Percentiles rank a stretch among this genome's conserved stretches.
phyloP scores from a whole-genome alignment of 2,329 filamentous ascomycete species.

The Alternaria panax region DNA sequence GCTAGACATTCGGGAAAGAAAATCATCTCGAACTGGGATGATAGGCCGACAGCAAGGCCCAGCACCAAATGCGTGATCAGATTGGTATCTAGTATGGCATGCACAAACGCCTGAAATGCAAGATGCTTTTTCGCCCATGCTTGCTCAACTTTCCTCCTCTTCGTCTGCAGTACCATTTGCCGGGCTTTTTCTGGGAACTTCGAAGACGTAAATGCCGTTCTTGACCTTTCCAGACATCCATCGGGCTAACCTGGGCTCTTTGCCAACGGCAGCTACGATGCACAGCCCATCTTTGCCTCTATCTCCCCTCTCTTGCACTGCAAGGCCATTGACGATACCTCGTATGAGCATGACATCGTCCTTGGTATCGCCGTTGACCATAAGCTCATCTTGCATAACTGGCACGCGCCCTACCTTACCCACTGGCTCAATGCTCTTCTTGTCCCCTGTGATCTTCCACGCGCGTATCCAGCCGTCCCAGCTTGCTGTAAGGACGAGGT shows the following conservation, averaged over 20 bases:
- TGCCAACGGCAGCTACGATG: slow-evolving; percentile 84
- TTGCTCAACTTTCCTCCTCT: slow-evolving; percentile 8
- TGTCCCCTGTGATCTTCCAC: slow-evolving; percentile 79
- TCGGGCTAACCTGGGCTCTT: slow-evolving; percentile 82
- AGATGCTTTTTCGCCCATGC: slow-evolving; percentile 10
- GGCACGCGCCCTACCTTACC: slow-evolving; percentile 66
- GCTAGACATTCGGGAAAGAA: background rate
- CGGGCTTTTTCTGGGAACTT: slow-evolving; percentile 64
- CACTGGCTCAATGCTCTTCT: slow-evolving; percentile 75
- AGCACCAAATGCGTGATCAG: slow-evolving; percentile 10
- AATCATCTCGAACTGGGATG: background rate
- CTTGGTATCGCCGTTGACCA: slow-evolving; percentile 19
- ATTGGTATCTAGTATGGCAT: slow-evolving; percentile 31
- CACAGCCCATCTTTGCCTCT: slow-evolving; percentile 76
- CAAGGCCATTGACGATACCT: slow-evolving; percentile 88
- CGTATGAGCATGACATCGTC: slow-evolving; percentile 57
- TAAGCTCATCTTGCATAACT: slow-evolving; percentile 19
- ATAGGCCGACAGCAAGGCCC: background rate
- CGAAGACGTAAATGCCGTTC: slow-evolving; percentile 89
- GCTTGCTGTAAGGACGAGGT: slow-evolving; percentile 87
- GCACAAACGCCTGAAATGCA: slow-evolving; percentile 16
- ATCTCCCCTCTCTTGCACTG: slow-evolving; percentile 84
- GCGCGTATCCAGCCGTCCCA: slow-evolving; percentile 90
- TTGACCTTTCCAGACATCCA: slow-evolving; percentile 75
- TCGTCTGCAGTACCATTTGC: slow-evolving; percentile 26